Evolutionary conservation across 352 stramenopile genomes (phyloP).

Genomic region (Poterioochromonas sp.): DNA sequence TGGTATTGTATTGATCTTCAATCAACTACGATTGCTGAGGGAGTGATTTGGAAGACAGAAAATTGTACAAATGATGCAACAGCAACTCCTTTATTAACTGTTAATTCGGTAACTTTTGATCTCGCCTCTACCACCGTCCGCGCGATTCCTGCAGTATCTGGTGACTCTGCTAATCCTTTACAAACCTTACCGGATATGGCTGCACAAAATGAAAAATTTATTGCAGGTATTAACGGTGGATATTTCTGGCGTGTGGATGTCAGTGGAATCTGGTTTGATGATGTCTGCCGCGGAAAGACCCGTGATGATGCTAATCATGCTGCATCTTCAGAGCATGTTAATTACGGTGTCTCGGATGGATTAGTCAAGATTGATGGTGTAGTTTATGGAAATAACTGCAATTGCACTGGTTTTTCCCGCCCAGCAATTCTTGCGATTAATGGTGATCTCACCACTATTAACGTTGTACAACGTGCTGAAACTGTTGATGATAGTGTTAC

Average conservation of each 20-base stretch:
- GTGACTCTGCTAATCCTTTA: not conserved
- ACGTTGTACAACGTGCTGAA: not conserved
- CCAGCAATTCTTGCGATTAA: not conserved
- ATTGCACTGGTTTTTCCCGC: not conserved
- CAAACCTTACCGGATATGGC: not conserved
- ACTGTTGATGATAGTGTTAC: not conserved
- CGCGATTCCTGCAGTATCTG: constrained; percentile 2
- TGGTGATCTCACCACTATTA: not conserved
- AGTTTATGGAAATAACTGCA: constrained; percentile 3
- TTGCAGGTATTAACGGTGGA: constrained; percentile 3
- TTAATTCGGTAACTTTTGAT: constrained; percentile 7
- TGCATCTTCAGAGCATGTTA: not conserved
- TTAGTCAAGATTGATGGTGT: not conserved
- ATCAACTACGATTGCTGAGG: not conserved
- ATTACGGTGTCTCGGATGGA: not conserved
- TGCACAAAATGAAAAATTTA: not conserved
- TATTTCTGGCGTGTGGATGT: constrained; percentile 23
- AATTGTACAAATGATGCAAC: constrained; percentile 19
- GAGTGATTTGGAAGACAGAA: constrained; percentile 3
- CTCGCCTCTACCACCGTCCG: not conserved
- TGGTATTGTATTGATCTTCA: constrained; percentile 24
- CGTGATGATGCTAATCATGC: not conserved
- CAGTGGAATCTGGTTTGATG: not conserved
- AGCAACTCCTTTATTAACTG: not conserved
- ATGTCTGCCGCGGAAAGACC: constrained; percentile 19